A percentile compares a stretch with the other conserved stretches of the same genome.
Conservation (phyloP, 805 yeast genomes). For the Wickerhamiella australiensis region DNA sequence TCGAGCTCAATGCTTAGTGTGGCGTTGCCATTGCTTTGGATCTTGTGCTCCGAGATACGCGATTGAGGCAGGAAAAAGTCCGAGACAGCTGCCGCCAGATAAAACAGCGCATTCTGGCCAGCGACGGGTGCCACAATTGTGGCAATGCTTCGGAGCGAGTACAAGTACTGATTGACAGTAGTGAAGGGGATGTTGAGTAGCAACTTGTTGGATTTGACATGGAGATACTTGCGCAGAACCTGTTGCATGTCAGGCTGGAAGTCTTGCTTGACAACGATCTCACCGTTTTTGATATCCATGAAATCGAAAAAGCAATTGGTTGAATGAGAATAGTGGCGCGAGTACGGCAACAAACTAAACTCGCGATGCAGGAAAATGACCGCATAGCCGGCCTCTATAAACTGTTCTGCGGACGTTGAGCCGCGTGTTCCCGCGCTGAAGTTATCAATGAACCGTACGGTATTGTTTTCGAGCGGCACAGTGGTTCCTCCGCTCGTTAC, state of each 20-base stretch:
- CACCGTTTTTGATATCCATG: constrained; percentile 41
- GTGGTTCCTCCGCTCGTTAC: constrained; percentile 97
- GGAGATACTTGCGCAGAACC: constrained; percentile 38
- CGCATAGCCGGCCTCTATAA: constrained; percentile 74
- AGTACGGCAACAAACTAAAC: constrained; percentile 80
- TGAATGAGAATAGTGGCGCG: constrained; percentile 75
- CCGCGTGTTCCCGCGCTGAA: constrained; percentile 98
- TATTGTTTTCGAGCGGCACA: constrained; percentile 92
- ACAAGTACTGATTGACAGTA: constrained; percentile 86
- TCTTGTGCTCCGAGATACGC: constrained; percentile 83
- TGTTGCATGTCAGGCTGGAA: constrained; percentile 50
- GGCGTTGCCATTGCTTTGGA: constrained; percentile 60
- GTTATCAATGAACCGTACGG: constrained; percentile 92
- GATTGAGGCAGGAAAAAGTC: constrained; percentile 88
- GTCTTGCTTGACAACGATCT: constrained; percentile 45
- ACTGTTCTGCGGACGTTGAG: constrained; percentile 88
- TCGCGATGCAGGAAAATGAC: constrained; percentile 89
- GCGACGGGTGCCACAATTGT: constrained; percentile 44
- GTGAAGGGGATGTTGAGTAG: constrained; percentile 78
- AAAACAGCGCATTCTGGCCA: constrained; percentile 50
- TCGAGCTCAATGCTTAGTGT: constrained; percentile 75
- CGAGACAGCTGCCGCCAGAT: constrained; percentile 93
- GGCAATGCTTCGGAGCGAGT: constrained; percentile 62
- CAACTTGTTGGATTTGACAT: constrained; percentile 39
- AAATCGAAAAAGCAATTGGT: constrained; percentile 79